Conservation (phyloP, 2,329 filamentous ascomycete species). For the Colletotrichum cereale region DNA sequence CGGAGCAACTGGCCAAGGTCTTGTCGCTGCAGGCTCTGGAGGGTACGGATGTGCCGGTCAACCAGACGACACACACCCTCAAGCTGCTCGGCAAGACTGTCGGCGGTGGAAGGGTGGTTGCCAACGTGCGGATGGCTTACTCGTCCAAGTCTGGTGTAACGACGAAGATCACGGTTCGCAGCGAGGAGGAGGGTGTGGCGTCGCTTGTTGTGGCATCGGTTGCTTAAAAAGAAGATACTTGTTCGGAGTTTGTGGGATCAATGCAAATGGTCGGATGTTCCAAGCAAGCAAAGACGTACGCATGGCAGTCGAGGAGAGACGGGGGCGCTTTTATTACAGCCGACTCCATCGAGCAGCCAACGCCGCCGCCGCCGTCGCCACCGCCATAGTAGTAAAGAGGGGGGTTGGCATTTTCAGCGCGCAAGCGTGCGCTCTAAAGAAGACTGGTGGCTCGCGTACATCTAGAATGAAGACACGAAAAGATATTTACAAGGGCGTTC, state of each 20-base stretch:
- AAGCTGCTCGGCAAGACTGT: slow-evolving; percentile 98
- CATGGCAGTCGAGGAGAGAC: slow-evolving; percentile 24
- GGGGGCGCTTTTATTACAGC: slow-evolving; percentile 28
- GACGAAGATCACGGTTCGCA: slow-evolving; percentile 92
- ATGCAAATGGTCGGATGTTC: slow-evolving; percentile 37
- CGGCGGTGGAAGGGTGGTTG: slow-evolving; percentile 88
- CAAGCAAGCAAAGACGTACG: slow-evolving; percentile 28
- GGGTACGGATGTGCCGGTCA: slow-evolving; percentile 91
- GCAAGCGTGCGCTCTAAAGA: slow-evolving; percentile 24
- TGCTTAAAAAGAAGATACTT: slow-evolving; percentile 65
- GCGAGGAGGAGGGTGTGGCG: slow-evolving; percentile 93
- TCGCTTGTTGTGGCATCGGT: slow-evolving; percentile 86
- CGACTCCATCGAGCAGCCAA: slow-evolving; percentile 18
- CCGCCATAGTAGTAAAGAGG: slow-evolving; percentile 13
- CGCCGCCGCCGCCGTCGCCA: neutral
- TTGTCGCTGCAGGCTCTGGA: slow-evolving; percentile 94
- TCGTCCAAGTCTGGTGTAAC: slow-evolving; percentile 94
- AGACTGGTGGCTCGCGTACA: slow-evolving; percentile 35
- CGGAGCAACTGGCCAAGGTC: slow-evolving; percentile 87
- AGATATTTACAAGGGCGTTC: slow-evolving; percentile 20
- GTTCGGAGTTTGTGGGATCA: slow-evolving; percentile 40
- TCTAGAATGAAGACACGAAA: slow-evolving; percentile 40
- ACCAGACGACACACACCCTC: slow-evolving; percentile 90
- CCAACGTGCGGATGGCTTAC: slow-evolving; percentile 91
- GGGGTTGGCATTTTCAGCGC: slow-evolving; percentile 12